Conservation (phyloP, 2,329 filamentous ascomycete genomes). For the Seiridium unicorne region DNA sequence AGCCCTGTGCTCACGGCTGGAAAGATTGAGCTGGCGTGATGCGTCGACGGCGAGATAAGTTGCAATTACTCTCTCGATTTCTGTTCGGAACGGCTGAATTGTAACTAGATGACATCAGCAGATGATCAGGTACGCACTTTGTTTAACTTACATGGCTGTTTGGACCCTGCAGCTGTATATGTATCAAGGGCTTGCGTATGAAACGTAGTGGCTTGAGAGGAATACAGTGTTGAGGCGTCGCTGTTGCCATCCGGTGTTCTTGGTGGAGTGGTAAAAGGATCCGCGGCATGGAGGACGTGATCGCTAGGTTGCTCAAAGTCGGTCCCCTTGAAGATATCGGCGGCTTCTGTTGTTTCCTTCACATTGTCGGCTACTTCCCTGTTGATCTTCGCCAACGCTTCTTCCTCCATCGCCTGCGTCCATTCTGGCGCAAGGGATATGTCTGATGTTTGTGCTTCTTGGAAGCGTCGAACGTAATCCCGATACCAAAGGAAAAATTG, state of each 20-base stretch:
- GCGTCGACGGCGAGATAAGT: slow-evolving; percentile 70
- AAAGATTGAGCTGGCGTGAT: slow-evolving; percentile 72
- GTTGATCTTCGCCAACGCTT: slow-evolving; percentile 46
- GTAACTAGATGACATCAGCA: slow-evolving; percentile 52
- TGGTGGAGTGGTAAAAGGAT: slow-evolving; percentile 64
- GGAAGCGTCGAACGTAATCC: slow-evolving; percentile 55
- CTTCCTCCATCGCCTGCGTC: slow-evolving; percentile 57
- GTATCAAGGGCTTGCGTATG: slow-evolving; percentile 52
- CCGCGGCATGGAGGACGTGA: slow-evolving; percentile 37
- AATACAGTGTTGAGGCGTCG: slow-evolving; percentile 34
- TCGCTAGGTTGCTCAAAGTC: slow-evolving; percentile 54
- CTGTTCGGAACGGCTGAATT: slow-evolving; percentile 74
- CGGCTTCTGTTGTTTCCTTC: slow-evolving; percentile 38
- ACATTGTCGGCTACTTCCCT: slow-evolving; percentile 30
- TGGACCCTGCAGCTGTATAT: slow-evolving; percentile 62
- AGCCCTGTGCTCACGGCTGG: slow-evolving; percentile 60
- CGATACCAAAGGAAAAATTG: slow-evolving; percentile 73
- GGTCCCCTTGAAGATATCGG: slow-evolving; percentile 58
- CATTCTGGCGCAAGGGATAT: slow-evolving; percentile 64
- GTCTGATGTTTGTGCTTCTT: slow-evolving; percentile 45
- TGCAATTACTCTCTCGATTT: slow-evolving; percentile 70
- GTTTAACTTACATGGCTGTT: slow-evolving; percentile 65
- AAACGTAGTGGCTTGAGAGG: slow-evolving; percentile 29
- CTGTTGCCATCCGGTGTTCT: slow-evolving; percentile 38
- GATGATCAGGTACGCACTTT: neutral